Base-by-base conservation (phyloP, 306 rosid species). In the Prunus davidiana region DNA sequence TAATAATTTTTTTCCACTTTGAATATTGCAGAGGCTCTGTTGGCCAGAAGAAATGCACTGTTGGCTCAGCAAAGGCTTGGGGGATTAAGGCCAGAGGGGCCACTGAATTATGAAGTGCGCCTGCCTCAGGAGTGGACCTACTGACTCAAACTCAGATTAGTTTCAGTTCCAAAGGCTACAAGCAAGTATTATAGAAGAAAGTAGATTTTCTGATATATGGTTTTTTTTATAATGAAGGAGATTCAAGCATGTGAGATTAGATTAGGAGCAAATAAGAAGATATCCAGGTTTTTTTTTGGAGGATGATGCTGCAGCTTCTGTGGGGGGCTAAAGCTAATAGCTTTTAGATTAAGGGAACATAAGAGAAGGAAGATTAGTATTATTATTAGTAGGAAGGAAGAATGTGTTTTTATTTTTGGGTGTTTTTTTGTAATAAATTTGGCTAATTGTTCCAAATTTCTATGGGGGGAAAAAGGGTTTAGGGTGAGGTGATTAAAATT, bases 41-140 rank as follows among this genome's bases (percentile, higher is more conserved):
- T 85, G 12, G 90, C 88, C 0, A 76, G 91, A 50, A 85, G 90
- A 77, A 91, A 86, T 18, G 86, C 87, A 1, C 38, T 86, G 20
- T 46, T 86, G 46, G 68, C 82, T 69, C 88, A 85, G 64, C 94
- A 82, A 60, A 81, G 89, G n/a, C 65, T 25, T 13, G 65, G 2
- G 43, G 8, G 69, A 25, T 12, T 78, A 8, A 80, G 88, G 72
- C 76, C 84, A 2, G 95, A 88, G 24, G 93, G 73, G 27, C 64
- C 85, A 0, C 67, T 85, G 14, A 88, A 62, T 56, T 81, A 80
- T 58, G 98, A 93, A 78, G 27, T 74, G 64, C 90, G 88, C 34
- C 75, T 91, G 7, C 98, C 98, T 1, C 91, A 88, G 64, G 98
- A 93, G 45, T 93, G 98, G 98, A 89, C 96, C 11, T 93, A 93